Percentiles rank a stretch among this genome's conserved stretches.
phyloP scores from a whole-genome alignment of 73 alveolate genomes.

The Urostyla sp. region DNA sequence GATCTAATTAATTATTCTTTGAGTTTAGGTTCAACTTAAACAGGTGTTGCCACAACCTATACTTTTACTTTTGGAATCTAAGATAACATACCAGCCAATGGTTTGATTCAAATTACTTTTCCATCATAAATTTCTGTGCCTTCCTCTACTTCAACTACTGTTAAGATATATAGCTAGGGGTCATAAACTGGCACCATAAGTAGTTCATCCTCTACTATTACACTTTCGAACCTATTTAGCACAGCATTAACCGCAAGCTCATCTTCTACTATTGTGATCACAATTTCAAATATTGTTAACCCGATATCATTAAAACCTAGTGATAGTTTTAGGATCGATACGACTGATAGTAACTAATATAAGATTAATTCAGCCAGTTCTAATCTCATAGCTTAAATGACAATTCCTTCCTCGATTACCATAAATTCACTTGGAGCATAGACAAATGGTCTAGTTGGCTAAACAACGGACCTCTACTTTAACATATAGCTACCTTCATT shows the following conservation, averaged over 20 bases:
- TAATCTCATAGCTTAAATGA: neutral
- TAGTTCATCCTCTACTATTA: neutral
- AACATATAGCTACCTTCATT: constrained; percentile 20
- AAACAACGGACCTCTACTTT: constrained; percentile 27
- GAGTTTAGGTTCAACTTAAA: neutral
- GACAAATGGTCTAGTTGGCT: constrained; percentile 37
- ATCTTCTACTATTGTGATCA: neutral
- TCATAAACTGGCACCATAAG: constrained; percentile 26
- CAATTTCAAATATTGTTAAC: neutral
- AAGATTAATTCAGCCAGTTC: constrained; percentile 20
- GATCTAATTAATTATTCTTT: neutral
- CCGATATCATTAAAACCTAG: constrained; percentile 42
- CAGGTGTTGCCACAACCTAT: constrained; percentile 11
- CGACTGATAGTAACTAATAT: neutral
- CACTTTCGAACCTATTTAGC: neutral
- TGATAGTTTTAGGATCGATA: neutral
- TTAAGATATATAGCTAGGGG: constrained; percentile 3
- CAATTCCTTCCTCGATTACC: constrained; percentile 23
- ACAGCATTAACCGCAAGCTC: neutral
- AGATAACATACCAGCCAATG: constrained; percentile 30
- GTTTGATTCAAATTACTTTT: constrained; percentile 11
- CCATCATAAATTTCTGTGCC: constrained; percentile 32
- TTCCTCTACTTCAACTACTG: neutral
- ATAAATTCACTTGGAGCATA: constrained; percentile 19
- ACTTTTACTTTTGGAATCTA: constrained; percentile 20